These are phyloP conservation scores for Corylus americana DNA, from an alignment of 306 rosid species.

Conservation along the genomic window DNA sequence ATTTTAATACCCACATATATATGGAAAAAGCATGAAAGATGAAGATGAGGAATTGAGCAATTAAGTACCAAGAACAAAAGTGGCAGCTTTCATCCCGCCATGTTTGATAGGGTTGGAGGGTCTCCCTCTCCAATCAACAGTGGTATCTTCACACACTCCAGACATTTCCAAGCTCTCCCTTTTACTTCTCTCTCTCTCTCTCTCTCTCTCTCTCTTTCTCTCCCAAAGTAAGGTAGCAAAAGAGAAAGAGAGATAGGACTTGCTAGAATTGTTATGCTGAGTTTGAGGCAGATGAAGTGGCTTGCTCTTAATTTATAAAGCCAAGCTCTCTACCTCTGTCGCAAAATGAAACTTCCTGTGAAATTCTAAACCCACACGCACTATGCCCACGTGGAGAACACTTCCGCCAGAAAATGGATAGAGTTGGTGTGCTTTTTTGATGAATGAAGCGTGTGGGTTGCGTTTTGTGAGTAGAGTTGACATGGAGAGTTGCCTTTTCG, in stretches of 20 bases:
- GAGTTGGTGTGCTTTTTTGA: not conserved
- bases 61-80: slow-evolving; percentile 62
- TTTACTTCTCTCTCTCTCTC: slow-evolving; percentile 23
- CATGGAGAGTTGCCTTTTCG: not conserved
- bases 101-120: slow-evolving; percentile 62
- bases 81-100: slow-evolving; percentile 72
- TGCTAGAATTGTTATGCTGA: slow-evolving; percentile 6
- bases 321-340: not conserved
- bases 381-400: slow-evolving; percentile 37
- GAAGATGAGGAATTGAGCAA: too few species aligned
- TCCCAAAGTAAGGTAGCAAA: not conserved
- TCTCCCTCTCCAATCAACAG: slow-evolving; percentile 88
- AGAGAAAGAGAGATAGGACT: not conserved
- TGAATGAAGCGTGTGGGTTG: not conserved
- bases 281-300: slow-evolving; percentile 16
- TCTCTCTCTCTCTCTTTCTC: slow-evolving; percentile 14
- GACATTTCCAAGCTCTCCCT: slow-evolving; percentile 31
- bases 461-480: not conserved
- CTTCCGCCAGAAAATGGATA: slow-evolving; percentile 24
- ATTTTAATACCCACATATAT: not conserved
- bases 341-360: not conserved
- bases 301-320: slow-evolving; percentile 32
- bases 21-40: not conserved
- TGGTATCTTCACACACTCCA: slow-evolving; percentile 26
- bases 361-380: slow-evolving; percentile 29